Base-by-base conservation (phyloP, 2,329 filamentous ascomycete species). In the Fonsecaea erecta region DNA sequence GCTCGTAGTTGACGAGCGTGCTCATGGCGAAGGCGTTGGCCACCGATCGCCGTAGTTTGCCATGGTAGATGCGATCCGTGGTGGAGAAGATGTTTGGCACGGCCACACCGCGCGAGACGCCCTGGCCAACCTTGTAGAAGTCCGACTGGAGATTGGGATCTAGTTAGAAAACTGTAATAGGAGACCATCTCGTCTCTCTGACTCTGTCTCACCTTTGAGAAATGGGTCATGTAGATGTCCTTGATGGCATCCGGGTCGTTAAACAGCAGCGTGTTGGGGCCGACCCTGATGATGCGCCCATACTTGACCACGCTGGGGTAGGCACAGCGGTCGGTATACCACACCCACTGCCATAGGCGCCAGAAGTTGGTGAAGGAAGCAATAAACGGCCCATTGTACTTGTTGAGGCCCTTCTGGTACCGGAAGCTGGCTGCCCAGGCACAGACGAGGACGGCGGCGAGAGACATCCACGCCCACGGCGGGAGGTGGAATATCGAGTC, bases 191-290 rank as follows among this genome's bases (percentile, higher is more conserved):
- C n/a, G n/a, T n/a, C n/a, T n/a, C n/a, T n/a, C n/a, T n/a, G n/a
- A n/a, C 28, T 30, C 28, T 30, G 8, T 1, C 62, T 64, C 40
- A 60, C 62, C 57, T 64, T 64, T 5, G 46, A 52, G 37, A 64
- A 64, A 32, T 60, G 56, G 12, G 62, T 60, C 56, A 60, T 82
- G 75, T 92, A 92, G 26, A 92, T 81, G 0, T 84, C 83, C 54
- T 84, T 73, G 24, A 79, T 78, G 0, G 85, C 84, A 43, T 85
- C 82, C 3, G 88, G 78, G 64, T 84, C 85, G 72, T 88, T 87
- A 46, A 92, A 82, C 37, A 88, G 90, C 67, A 93, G 76, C 71
- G 92, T 89, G 21, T 80, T 81, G 0, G 89, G 89, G 0, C 82
- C 87, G 0, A 92, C 75, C 32, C 88, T 82, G 11, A 92, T 79